Percentiles rank a stretch among this genome's conserved stretches.
These are phyloP conservation scores for Bipolaris gigantea DNA, from an alignment of 2,329 filamentous ascomycete genomes.

Conservation along the genomic window DNA sequence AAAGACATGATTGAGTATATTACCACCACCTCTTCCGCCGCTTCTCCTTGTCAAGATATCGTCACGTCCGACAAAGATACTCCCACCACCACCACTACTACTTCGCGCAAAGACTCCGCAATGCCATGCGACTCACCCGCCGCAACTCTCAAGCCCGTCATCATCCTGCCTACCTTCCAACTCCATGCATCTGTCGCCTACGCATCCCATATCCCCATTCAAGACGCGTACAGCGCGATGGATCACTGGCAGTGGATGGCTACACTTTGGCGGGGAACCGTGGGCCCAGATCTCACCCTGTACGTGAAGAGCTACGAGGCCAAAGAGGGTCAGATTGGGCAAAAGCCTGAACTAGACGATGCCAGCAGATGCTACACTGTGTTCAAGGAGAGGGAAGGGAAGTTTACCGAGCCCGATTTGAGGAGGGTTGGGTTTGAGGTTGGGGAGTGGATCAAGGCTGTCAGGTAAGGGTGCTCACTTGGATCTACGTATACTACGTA, in stretches of 20 bases:
- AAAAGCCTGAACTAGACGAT: conserved; percentile 49
- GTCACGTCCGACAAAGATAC: conserved; percentile 17
- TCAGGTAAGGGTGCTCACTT: conserved; percentile 7
- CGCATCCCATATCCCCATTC: conserved; percentile 72
- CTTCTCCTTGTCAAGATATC: conserved; percentile 5
- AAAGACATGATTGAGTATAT: conserved; percentile 67
- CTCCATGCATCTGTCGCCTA: conserved; percentile 76
- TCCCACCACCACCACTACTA: conserved; percentile 5
- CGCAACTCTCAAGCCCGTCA: conserved; percentile 60
- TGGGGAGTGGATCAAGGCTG: conserved; percentile 69
- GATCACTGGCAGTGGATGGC: conserved; percentile 99
- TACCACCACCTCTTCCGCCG: conserved; percentile 34
- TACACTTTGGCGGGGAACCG: conserved; percentile 84
- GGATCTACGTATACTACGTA: background rate
- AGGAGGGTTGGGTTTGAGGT: conserved; percentile 84
- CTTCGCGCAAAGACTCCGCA: conserved; percentile 23
- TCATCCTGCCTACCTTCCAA: conserved; percentile 78
- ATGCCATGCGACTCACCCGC: conserved; percentile 12
- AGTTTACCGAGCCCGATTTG: conserved; percentile 56
- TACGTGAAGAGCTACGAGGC: conserved; percentile 56
- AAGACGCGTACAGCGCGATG: conserved; percentile 75
- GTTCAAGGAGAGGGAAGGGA: conserved; percentile 35
- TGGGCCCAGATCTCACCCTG: conserved; percentile 78
- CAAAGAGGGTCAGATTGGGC: conserved; percentile 31
- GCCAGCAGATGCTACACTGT: conserved; percentile 46